Conservation (phyloP, 805 yeast genomes). For the Schizosaccharomyces lindneri region DNA sequence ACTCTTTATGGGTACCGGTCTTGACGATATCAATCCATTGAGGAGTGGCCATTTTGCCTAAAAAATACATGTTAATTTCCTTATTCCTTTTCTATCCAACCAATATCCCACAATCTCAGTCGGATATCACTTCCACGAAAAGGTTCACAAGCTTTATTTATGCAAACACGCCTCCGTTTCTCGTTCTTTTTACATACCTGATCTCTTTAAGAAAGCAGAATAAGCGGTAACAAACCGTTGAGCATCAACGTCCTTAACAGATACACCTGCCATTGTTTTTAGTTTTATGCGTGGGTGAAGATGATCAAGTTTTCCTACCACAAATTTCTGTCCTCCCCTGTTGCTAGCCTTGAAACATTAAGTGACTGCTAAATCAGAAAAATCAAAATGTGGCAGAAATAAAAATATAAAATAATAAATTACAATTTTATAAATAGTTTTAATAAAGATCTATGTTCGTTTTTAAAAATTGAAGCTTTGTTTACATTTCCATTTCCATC, state of each 20-base stretch:
- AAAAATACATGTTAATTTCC: not conserved
- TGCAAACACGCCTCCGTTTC: slow-evolving; percentile 20
- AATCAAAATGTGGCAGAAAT: not conserved
- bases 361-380: not conserved
- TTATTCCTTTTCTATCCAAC: too few relatives aligned
- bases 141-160: too few relatives aligned
- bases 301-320: too few relatives aligned
- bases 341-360: not conserved
- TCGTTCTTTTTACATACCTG: slow-evolving; percentile 34
- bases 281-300: not conserved
- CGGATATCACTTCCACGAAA: not conserved
- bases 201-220: slow-evolving; percentile 98
- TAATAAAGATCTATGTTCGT: not conserved
- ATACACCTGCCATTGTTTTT: slow-evolving; percentile 5
- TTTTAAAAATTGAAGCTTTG: not conserved
- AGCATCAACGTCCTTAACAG: slow-evolving; percentile 96
- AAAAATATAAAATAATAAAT: not conserved
- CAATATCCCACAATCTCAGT: not conserved
- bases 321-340: too few relatives aligned
- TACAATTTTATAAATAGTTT: not conserved
- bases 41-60: slow-evolving; percentile 31
- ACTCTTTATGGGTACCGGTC: slow-evolving; percentile 95
- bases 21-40: slow-evolving; percentile 98
- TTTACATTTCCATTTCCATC: not conserved
- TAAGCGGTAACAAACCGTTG: slow-evolving; percentile 98